phyloP scores from a whole-genome alignment of 352 stramenopile genomes.

The Globisporangium polare region DNA sequence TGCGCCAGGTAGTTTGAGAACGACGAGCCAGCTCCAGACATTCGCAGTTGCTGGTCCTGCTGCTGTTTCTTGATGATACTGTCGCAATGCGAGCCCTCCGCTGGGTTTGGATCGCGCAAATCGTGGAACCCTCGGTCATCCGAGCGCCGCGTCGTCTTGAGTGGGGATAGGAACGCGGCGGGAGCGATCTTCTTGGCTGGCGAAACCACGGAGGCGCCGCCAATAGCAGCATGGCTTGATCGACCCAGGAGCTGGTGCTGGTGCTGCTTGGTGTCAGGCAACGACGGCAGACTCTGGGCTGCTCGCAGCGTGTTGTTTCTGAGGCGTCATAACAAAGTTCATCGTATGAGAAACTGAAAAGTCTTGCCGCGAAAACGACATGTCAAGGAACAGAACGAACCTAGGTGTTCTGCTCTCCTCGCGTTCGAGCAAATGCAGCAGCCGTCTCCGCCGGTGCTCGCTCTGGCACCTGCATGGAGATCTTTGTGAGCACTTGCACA shows the following conservation, averaged over 20 bases:
- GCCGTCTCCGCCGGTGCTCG: constrained; percentile 18
- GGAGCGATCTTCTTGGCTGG: constrained; percentile 19
- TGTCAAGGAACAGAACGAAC: constrained; percentile 3
- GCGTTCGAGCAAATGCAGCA: constrained; percentile 23
- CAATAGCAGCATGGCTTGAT: not conserved
- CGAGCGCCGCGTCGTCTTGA: constrained; percentile 20
- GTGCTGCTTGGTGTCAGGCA: constrained; percentile 17
- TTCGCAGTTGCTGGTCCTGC: not conserved
- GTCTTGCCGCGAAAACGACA: not conserved
- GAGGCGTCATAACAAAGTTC: not conserved
- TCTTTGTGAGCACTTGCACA: too few relatives aligned
- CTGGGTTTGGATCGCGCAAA: constrained; percentile 1
- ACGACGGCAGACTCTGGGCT: constrained; percentile 30
- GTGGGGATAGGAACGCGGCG: constrained; percentile 26
- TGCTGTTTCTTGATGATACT: not conserved
- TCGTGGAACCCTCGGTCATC: constrained; percentile 4
- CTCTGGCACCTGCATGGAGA: constrained; percentile 12
- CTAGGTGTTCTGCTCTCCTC: constrained; percentile 20
- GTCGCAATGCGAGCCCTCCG: not conserved
- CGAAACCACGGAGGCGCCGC: not conserved
- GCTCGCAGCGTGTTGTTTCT: constrained; percentile 14
- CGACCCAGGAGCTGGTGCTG: not conserved
- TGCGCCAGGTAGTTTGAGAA: not conserved
- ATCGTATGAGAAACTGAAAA: not conserved
- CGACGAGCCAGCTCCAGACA: not conserved